Evolutionary conservation across 192 early-diverging fungal species (phyloP).

Genomic region (Anaeromyces robustus): DNA sequence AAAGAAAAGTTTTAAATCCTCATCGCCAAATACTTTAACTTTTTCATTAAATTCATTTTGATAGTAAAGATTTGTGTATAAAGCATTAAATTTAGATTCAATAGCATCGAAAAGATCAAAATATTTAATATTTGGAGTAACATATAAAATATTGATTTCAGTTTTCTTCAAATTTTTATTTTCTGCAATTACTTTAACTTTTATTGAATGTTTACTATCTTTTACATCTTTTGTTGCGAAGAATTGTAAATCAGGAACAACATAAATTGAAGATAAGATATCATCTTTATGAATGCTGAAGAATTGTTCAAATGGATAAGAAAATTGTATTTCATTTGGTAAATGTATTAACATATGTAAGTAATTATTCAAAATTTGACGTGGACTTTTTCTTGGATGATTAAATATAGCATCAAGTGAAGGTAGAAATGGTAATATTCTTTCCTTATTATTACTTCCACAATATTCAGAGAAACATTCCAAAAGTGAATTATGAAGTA

Average conservation of each 20-base stretch:
- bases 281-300: background rate
- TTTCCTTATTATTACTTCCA: background rate
- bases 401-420: background rate
- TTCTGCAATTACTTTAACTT: background rate
- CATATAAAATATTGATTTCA: background rate
- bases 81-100: background rate
- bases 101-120: background rate
- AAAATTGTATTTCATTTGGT: background rate
- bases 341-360: background rate
- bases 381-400: background rate
- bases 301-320: background rate
- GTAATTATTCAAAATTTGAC: background rate
- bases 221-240: background rate
- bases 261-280: background rate
- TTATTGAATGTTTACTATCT: background rate
- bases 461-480: background rate
- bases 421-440: background rate
- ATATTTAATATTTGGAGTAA: background rate
- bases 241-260: background rate
- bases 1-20: background rate
- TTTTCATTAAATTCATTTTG: background rate
- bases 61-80: background rate
- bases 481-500: background rate
- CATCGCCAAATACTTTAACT: background rate
- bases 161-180: background rate